Base-by-base conservation (phyloP, 352 stramenopile species). In the Pilasporangium apinafurcum region DNA sequence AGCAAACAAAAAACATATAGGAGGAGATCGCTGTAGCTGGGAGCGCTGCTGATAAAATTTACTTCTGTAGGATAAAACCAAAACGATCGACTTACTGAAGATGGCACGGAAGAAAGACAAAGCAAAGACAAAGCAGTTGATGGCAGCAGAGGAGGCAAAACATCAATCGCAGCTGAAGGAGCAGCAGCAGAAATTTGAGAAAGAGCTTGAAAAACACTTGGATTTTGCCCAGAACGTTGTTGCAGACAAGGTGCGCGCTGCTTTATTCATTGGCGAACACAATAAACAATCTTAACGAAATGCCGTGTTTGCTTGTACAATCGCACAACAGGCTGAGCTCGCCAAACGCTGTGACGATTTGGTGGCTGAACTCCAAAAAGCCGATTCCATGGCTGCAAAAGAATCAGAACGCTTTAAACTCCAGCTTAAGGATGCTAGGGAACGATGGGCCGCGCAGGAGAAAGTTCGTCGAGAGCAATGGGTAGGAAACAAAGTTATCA, bases 31-130 rank as follows among this genome's bases (percentile, higher is more conserved):
- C 6, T 30, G 3, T 44, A 29, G 28, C 12, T 37, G 32, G 22
- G 4, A 56, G 34, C 12, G 9, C 20, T 14, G 9, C n/a, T 8
- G 40, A n/a, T 44, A 30, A n/a, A 46, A 53, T 25, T 17, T 2
- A 2, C 47, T 29, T 7, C 26, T 34, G 0, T 39, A 92, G 79
- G 79, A 89, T 56, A 92, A 92, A 42, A 81, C 64, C 27, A 86
- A 92, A 48, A 92, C 79, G n/a, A 87, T 89, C 9, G 76, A 89
- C 33, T 28, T 89, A 51, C 66, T 92, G 27, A 86, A 87, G 52
- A 55, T 65, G 17, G 74, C 71, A 0, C 64, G 79, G 4, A 87
- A 85, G 58, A 92, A 89, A 39, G 79, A 92, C 50, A 74, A 82
- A 22, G 33, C 44, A 8, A 89, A 81, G 56, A 72, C 59, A 12